These are phyloP conservation scores for Kwoniella mangroviensis DNA, from an alignment of 768 basidiomycete species.

Conservation along the genomic window DNA sequence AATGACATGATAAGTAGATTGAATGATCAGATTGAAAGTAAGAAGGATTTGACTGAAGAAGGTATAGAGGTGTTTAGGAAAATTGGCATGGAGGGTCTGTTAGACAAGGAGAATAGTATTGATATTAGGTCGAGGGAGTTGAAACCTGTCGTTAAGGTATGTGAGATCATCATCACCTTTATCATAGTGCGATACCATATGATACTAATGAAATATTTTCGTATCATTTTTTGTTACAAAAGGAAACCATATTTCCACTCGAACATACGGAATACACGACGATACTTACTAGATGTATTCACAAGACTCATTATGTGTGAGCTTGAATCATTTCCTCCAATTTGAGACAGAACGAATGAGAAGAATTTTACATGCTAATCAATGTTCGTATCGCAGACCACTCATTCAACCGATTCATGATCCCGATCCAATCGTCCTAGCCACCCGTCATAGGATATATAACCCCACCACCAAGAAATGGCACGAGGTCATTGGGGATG, in stretches of 20 bases:
- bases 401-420: conserved; percentile 55
- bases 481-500: conserved; percentile 56
- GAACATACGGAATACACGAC: conserved; percentile 46
- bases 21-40: conserved; percentile 11
- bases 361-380: neutral
- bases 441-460: conserved; percentile 53
- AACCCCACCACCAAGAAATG: conserved; percentile 41
- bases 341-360: neutral
- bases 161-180: conserved; percentile 4
- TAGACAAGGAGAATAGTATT: conserved; percentile 37
- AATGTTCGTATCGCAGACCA: conserved; percentile 33
- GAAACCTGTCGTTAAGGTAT: conserved; percentile 55
- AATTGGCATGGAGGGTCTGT: conserved; percentile 37
- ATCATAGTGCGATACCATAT: too few species aligned
- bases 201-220: neutral
- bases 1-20: conserved; percentile 34
- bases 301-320: conserved; percentile 55
- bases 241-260: conserved; percentile 48
- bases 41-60: conserved; percentile 20
- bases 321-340: conserved; percentile 10
- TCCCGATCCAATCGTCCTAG: conserved; percentile 48
- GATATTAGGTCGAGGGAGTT: conserved; percentile 47
- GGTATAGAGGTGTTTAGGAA: conserved; percentile 33
- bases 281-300: conserved; percentile 49
- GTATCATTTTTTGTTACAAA: conserved; percentile 16